phyloP scores from a whole-genome alignment of 305 asterid genomes.

The Andrographis paniculata region DNA sequence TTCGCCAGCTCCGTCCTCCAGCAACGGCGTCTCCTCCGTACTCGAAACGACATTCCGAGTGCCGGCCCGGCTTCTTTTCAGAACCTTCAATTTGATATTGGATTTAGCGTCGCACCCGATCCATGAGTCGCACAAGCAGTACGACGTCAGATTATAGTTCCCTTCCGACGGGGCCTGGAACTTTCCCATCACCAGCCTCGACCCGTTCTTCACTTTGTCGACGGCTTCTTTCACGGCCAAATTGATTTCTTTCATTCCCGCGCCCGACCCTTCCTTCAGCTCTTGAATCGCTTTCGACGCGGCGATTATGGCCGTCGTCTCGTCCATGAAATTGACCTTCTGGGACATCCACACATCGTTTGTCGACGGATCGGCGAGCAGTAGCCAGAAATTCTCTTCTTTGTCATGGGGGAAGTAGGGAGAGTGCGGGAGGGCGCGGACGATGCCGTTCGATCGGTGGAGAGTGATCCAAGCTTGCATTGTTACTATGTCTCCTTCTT shows the following conservation, averaged over 20 bases:
- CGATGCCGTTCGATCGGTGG: slow-evolving; percentile 50
- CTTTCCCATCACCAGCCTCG: slow-evolving; percentile 88
- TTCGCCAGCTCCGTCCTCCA: slow-evolving; percentile 84
- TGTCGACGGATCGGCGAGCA: slow-evolving; percentile 68
- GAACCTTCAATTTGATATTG: slow-evolving; percentile 54
- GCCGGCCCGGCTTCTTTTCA: slow-evolving; percentile 82
- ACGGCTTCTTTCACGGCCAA: slow-evolving; percentile 77
- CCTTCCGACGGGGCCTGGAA: slow-evolving; percentile 94
- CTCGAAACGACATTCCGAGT: slow-evolving; percentile 36
- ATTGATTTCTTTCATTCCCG: slow-evolving; percentile 65
- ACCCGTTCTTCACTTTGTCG: slow-evolving; percentile 70
- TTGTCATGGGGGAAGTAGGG: slow-evolving; percentile 80
- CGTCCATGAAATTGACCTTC: slow-evolving; percentile 87
- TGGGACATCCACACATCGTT: slow-evolving; percentile 97
- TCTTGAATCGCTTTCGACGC: slow-evolving; percentile 95
- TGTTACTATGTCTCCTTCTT: slow-evolving; percentile 90
- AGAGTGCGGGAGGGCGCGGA: slow-evolving; percentile 84
- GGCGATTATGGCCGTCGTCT: slow-evolving; percentile 71
- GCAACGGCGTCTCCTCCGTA: slow-evolving; percentile 48
- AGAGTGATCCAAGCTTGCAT: slow-evolving; percentile 96
- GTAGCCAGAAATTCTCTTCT: slow-evolving; percentile 88
- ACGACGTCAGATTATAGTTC: slow-evolving; percentile 61
- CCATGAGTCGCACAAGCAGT: slow-evolving; percentile 89
- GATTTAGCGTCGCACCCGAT: slow-evolving; percentile 85
- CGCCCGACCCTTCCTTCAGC: slow-evolving; percentile 83